Percentiles rank a stretch among this genome's conserved stretches.
Conservation (phyloP, 805 yeast genomes). For the Grigorovia jiainica region DNA sequence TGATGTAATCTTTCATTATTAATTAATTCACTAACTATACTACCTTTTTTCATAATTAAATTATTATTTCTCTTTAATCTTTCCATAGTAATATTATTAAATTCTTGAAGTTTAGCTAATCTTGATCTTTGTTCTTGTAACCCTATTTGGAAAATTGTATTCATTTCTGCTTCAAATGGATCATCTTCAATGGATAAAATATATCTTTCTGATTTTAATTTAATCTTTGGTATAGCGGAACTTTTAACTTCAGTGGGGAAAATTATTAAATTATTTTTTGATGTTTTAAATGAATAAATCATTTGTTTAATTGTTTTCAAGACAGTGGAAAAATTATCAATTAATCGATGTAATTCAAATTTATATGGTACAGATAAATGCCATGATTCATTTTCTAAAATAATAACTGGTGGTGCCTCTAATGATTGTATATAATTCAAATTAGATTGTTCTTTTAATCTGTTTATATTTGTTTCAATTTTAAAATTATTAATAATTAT, state of each 20-base stretch:
- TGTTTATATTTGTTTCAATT: constrained; percentile 23
- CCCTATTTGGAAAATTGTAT: constrained; percentile 58
- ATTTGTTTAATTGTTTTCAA: constrained; percentile 60
- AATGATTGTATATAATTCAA: constrained; percentile 3
- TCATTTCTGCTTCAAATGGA: constrained; percentile 73
- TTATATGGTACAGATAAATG: constrained; percentile 60
- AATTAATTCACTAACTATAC: constrained; percentile 5
- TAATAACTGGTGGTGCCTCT: constrained; percentile 26
- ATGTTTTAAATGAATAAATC: constrained; percentile 37
- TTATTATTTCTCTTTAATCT: constrained; percentile 3
- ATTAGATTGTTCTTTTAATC: constrained; percentile 18
- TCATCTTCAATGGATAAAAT: constrained; percentile 74
- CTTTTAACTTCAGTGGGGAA: constrained; percentile 31
- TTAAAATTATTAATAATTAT: constrained; percentile 31
- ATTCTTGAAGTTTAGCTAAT: constrained; percentile 37
- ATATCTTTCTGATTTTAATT: constrained; percentile 45
- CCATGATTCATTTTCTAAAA: constrained; percentile 33
- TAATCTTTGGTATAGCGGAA: constrained; percentile 48
- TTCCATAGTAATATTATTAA: constrained; percentile 24
- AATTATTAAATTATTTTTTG: constrained; percentile 31
- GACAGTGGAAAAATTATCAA: constrained; percentile 65
- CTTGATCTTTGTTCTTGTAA: constrained; percentile 54
- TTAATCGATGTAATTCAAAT: constrained; percentile 65
- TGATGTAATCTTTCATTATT: constrained; percentile 2
- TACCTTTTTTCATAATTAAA: not conserved